Conservation (phyloP, 2,329 filamentous ascomycete species). For the Xylaria sp. region DNA sequence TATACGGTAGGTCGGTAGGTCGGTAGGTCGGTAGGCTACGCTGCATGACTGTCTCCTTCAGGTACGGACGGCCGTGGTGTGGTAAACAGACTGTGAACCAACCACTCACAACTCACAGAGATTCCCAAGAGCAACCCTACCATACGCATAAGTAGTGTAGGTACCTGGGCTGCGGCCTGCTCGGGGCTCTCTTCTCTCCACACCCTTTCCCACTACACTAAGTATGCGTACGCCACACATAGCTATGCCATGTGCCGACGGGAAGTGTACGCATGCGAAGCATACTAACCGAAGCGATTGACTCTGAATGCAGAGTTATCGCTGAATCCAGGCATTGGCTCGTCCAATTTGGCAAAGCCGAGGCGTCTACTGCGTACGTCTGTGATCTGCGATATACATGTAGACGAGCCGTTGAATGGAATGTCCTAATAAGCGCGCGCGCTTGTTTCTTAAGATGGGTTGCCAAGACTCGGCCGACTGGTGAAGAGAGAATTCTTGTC, state of each 20-base stretch:
- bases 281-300: conserved; percentile 4
- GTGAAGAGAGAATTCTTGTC: conserved; percentile 10
- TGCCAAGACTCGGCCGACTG: conserved; percentile 23
- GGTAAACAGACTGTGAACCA: not conserved
- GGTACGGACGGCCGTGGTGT: not conserved
- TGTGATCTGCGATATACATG: not conserved
- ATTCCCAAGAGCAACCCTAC: not conserved
- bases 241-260: not conserved
- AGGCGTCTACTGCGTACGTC: conserved; percentile 6
- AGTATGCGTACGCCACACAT: too few species aligned
- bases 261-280: conserved; percentile 8
- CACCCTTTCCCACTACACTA: not conserved
- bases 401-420: not conserved
- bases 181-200: conserved; percentile 11
- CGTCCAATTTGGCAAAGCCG: conserved; percentile 9
- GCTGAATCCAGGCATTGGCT: conserved; percentile 10
- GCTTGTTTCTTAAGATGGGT: conserved; percentile 15
- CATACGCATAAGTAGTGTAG: not conserved
- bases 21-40: not conserved
- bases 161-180: conserved; percentile 4
- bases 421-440: conserved; percentile 30
- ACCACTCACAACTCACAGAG: not conserved
- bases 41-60: not conserved
- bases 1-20: not conserved
- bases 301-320: not conserved